phyloP scores from a whole-genome alignment of 2,329 filamentous ascomycete species.

The Ascochyta lentis region DNA sequence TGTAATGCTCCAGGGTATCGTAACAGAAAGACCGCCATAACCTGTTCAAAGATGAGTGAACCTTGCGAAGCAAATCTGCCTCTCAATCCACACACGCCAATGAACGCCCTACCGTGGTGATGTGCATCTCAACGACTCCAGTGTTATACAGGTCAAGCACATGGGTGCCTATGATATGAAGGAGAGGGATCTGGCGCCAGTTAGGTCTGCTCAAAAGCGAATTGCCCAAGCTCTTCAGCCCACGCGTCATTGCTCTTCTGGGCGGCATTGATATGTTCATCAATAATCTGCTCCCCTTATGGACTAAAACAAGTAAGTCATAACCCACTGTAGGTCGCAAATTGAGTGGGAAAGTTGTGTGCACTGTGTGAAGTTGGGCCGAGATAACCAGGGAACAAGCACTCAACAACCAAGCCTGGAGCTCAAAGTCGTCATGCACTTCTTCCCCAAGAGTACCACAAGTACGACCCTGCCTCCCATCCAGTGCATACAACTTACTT shows the following conservation, averaged over 20 bases:
- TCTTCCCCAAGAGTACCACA: constrained; percentile 1
- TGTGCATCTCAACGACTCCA: not conserved
- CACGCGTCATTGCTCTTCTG: constrained; percentile 2
- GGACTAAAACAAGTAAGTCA: constrained; percentile 15
- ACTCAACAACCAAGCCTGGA: not conserved
- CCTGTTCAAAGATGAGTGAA: constrained; percentile 24
- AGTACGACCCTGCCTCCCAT: constrained; percentile 5
- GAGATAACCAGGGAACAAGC: constrained; percentile 2
- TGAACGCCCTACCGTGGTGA: constrained; percentile 15
- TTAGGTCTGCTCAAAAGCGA: not conserved
- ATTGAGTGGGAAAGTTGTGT: constrained; percentile 1
- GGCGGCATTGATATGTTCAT: not conserved
- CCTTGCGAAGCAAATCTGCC: constrained; percentile 21
- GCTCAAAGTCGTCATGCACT: not conserved
- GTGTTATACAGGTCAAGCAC: not conserved
- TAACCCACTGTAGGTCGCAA: constrained; percentile 6
- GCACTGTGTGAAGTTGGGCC: not conserved
- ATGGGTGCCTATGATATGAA: not conserved
- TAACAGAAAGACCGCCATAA: constrained; percentile 11
- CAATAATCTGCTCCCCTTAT: not conserved
- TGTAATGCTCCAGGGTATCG: constrained; percentile 16
- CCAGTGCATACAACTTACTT: constrained; percentile 33
- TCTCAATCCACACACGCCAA: constrained; percentile 17
- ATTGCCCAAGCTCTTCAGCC: constrained; percentile 2
- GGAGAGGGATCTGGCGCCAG: too few relatives aligned